phyloP scores from a whole-genome alignment of 139 green algal genomes.

The Raphidocelis subcapitata region DNA sequence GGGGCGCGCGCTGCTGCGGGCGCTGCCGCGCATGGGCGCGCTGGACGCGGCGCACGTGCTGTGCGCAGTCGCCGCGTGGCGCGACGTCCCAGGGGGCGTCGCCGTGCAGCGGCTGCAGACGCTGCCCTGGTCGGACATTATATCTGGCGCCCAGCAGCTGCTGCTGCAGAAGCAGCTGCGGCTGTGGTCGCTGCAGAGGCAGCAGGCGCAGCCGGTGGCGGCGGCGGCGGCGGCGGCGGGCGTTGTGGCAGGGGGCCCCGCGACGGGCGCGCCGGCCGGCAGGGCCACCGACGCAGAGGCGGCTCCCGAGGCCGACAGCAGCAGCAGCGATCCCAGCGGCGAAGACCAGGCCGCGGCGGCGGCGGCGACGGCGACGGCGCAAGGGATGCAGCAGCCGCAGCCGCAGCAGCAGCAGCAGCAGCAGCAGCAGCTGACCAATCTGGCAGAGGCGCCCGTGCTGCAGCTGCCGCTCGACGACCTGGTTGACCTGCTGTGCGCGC shows the following conservation, averaged over 20 bases:
- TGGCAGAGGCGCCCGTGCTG: too few species aligned
- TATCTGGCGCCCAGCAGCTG: not conserved
- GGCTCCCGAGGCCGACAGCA: not conserved
- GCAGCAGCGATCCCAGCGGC: not conserved
- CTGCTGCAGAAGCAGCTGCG: conserved; percentile 2
- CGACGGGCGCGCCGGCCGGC: too few species aligned
- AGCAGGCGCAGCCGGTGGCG: not conserved
- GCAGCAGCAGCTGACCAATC: not conserved
- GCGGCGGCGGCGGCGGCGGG: not conserved
- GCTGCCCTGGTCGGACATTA: not conserved
- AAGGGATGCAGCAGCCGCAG: not conserved
- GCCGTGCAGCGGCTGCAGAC: not conserved
- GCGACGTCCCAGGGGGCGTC: not conserved
- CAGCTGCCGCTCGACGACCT: not conserved
- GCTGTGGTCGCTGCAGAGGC: not conserved
- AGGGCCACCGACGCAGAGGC: not conserved
- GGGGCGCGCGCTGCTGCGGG: not conserved
- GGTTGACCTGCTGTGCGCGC: conserved; percentile 6
- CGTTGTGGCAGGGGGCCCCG: conserved; percentile 10
- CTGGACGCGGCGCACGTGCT: conserved; percentile 5
- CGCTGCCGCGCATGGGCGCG: not conserved
- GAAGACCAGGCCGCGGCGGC: not conserved
- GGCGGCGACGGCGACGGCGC: not conserved
- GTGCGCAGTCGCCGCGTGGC: conserved; percentile 6
- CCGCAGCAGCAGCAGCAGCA: not conserved